phyloP scores from a whole-genome alignment of 371 early-diverging fungal genomes.

The Circinella minor region DNA sequence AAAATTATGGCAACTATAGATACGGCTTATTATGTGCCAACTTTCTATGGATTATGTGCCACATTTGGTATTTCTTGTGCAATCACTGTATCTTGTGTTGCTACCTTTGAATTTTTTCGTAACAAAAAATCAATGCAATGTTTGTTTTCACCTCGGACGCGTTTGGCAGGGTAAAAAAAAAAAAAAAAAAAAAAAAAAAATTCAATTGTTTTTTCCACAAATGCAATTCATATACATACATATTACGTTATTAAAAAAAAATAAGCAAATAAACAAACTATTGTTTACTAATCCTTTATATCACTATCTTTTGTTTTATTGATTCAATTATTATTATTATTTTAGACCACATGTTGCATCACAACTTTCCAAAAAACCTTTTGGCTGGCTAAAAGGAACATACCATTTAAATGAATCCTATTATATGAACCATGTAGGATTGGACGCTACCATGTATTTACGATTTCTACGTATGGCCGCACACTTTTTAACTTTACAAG shows the following conservation, averaged over 20 bases:
- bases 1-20: constrained; percentile 51
- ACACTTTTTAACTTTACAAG: constrained; percentile 56
- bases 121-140: constrained; percentile 48
- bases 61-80: constrained; percentile 55
- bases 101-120: constrained; percentile 58
- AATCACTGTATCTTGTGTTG: constrained; percentile 47
- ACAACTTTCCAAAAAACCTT: constrained; percentile 41
- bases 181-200: not conserved
- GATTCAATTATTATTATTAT: no score
- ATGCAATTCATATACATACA: not conserved
- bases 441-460: constrained; percentile 73
- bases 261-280: not conserved
- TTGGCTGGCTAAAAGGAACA: constrained; percentile 54
- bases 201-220: not conserved
- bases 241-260: not conserved
- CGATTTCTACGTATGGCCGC: constrained; percentile 69
- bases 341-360: constrained; percentile 31
- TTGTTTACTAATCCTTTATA: no score
- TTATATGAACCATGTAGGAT: constrained; percentile 55
- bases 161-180: constrained; percentile 42
- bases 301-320: no score
- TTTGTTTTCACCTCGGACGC: constrained; percentile 62
- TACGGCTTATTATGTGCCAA: constrained; percentile 49
- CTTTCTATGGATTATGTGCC: constrained; percentile 46
- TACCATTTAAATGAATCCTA: constrained; percentile 47